Percentiles rank a stretch among this genome's conserved stretches.
phyloP scores from a whole-genome alignment of 306 rosid species.

The Comarum palustre region DNA sequence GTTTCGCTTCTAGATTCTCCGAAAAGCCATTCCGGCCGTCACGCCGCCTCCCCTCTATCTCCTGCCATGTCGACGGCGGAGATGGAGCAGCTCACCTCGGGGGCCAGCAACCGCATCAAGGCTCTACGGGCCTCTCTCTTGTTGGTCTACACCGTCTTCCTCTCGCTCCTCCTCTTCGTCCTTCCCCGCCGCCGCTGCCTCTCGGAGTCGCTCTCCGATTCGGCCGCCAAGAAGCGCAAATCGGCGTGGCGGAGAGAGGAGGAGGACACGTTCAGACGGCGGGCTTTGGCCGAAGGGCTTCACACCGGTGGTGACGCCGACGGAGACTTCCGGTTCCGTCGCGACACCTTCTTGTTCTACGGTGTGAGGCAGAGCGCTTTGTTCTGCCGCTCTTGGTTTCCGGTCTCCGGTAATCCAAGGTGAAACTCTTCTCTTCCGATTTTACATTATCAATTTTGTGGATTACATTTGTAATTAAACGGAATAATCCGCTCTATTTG shows the following conservation, averaged over 20 bases:
- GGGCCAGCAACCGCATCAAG: slow-evolving; percentile 94
- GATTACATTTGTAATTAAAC: neutral
- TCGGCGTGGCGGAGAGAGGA: slow-evolving; percentile 66
- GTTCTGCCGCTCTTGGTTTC: slow-evolving; percentile 85
- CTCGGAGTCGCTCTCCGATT: slow-evolving; percentile 18
- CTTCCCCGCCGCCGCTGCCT: slow-evolving; percentile 55
- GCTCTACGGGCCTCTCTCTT: slow-evolving; percentile 51
- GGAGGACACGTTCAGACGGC: slow-evolving; percentile 71
- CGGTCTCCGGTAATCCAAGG: slow-evolving; percentile 58
- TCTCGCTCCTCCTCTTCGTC: slow-evolving; percentile 51
- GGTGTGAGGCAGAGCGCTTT: slow-evolving; percentile 63
- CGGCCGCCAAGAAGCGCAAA: slow-evolving; percentile 53
- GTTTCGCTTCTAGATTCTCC: neutral
- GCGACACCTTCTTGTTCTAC: slow-evolving; percentile 59
- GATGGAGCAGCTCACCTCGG: slow-evolving; percentile 93
- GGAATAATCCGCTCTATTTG: neutral
- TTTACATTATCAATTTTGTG: neutral
- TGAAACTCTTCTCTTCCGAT: slow-evolving; percentile 26
- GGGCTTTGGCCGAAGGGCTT: slow-evolving; percentile 70
- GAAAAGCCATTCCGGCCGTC: neutral
- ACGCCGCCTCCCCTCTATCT: slow-evolving; percentile 1
- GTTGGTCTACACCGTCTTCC: slow-evolving; percentile 54
- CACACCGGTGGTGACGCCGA: slow-evolving; percentile 28
- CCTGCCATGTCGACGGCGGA: slow-evolving; percentile 50
- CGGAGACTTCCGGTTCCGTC: slow-evolving; percentile 46